phyloP scores from a whole-genome alignment of 2,329 filamentous ascomycete species.

The Fusarium sp. region DNA sequence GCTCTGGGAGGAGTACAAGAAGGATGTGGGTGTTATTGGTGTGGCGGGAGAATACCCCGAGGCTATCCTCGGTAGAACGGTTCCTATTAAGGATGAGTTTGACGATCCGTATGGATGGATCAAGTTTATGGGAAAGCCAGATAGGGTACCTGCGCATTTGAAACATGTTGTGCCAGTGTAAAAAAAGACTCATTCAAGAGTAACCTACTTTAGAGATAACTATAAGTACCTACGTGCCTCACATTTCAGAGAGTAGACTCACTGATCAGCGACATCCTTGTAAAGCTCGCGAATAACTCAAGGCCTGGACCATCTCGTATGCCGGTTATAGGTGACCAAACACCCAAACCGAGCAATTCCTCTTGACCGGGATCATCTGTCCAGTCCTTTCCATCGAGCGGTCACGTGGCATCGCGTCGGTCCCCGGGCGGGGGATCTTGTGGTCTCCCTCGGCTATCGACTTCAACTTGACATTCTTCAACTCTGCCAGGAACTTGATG shows the following conservation, averaged over 20 bases:
- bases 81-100: background rate
- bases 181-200: background rate
- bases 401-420: background rate
- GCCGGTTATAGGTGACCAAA: background rate
- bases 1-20: background rate
- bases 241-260: background rate
- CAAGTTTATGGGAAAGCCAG: background rate
- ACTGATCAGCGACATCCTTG: background rate
- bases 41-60: background rate
- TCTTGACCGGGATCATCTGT: background rate
- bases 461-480: background rate
- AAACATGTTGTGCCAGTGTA: background rate
- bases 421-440: background rate
- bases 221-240: too few species aligned
- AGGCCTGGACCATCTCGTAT: conserved; percentile 4
- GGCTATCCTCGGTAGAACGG: background rate
- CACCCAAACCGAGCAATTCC: background rate
- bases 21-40: conserved; percentile 28
- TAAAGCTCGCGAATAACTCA: background rate
- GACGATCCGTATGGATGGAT: background rate
- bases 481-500: background rate
- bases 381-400: background rate
- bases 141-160: background rate
- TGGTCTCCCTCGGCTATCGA: background rate
- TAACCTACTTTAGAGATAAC: background rate